Evolutionary conservation across 768 basidiomycete species (phyloP).

Genomic region (Phallus indusiatus): DNA sequence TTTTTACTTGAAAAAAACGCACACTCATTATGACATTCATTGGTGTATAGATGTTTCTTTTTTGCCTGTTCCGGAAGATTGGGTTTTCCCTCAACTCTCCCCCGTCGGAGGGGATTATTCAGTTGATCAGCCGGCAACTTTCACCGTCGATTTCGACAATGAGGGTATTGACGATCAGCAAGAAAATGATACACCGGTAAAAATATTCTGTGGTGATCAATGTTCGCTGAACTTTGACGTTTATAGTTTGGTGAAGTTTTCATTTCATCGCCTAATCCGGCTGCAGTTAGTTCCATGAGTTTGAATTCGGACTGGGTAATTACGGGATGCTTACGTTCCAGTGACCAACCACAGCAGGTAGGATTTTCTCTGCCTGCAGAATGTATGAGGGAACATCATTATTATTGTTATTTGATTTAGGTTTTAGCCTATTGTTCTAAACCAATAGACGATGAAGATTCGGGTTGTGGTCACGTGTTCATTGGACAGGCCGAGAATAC

Average conservation of each 20-base stretch:
- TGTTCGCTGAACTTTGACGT: too few species aligned
- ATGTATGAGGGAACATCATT: background rate
- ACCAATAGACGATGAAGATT: background rate
- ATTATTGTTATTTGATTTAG: background rate
- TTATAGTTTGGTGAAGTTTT: background rate
- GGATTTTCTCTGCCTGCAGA: too few species aligned
- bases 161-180: background rate
- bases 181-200: background rate
- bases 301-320: slow-evolving; percentile 1
- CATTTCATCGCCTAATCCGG: background rate
- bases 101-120: background rate
- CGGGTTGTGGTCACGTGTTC: slow-evolving; percentile 3
- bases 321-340: background rate
- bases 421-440: slow-evolving; percentile 9
- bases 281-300: background rate
- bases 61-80: slow-evolving; percentile 1
- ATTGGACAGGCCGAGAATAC: slow-evolving; percentile 4
- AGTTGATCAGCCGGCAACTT: background rate
- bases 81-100: background rate
- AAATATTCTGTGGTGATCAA: background rate
- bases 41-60: background rate
- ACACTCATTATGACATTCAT: too few species aligned
- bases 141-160: slow-evolving; percentile 3
- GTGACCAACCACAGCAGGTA: background rate
- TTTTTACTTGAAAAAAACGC: too few species aligned